Conservation (phyloP, 305 asterid genomes). For the Rubia occidens region DNA sequence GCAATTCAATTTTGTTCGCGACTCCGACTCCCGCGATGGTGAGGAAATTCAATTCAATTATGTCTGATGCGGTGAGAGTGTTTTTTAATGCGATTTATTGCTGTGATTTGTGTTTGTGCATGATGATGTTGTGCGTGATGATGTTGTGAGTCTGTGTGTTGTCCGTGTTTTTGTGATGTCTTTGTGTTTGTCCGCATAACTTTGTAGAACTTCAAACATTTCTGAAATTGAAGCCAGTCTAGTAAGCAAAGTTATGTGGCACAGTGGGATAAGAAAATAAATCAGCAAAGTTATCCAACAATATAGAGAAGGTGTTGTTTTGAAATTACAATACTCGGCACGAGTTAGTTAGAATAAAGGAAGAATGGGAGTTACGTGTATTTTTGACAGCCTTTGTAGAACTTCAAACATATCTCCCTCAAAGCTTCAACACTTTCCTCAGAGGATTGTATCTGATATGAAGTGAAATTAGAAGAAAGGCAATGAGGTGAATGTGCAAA, state of each 20-base stretch:
- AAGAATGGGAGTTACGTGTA: conserved; percentile 65
- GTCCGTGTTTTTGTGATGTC: no score
- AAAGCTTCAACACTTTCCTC: conserved; percentile 91
- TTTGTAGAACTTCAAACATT: background rate
- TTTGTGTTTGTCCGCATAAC: no score
- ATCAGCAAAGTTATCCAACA: conserved; percentile 1
- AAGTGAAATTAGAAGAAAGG: background rate
- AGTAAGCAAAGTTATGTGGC: background rate
- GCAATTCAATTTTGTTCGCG: no score
- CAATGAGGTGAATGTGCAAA: background rate
- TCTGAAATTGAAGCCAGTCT: background rate
- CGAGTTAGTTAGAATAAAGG: background rate
- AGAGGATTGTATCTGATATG: conserved; percentile 69
- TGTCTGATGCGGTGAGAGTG: no score
- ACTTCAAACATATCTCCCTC: conserved; percentile 90
- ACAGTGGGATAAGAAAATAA: background rate
- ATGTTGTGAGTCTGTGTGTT: no score
- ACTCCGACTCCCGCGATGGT: no score
- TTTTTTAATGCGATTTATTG: no score
- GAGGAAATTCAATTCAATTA: no score
- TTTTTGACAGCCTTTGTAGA: conserved; percentile 95
- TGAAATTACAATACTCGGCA: no score
- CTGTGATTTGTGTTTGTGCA: no score
- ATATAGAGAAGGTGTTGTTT: no score
- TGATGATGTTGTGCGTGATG: no score